Evolutionary conservation across 805 yeast species (phyloP), one percentile per base, ranked within the genome.

Genomic region (Sugiyamaella boreocaroliniensis): DNA sequence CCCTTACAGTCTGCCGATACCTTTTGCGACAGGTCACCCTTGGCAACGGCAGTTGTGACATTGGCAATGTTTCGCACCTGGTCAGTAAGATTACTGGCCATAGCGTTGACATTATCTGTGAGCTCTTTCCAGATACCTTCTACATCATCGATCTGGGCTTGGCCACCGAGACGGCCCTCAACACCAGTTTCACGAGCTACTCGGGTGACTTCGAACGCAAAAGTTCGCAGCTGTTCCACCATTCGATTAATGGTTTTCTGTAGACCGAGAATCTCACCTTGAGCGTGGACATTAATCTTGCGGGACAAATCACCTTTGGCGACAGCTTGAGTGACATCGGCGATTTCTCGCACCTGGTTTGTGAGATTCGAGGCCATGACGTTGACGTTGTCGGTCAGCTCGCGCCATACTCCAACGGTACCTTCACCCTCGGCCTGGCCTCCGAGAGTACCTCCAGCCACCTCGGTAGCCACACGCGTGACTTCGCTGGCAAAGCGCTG

Each of bases 111-210:
- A 61, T 87, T 87, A 67, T 87, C 96, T 1, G 95, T 83, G 44
- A 88, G 75, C 64, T 85, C 90, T 62, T 83, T 82, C 96, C 96
- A 87, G 53, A 86, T 86, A 51, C 96, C 96, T 59, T 84, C 86
- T 26, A 86, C 90, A 54, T 82, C 84, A 53, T 80, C 82, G 52
- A 85, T 83, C 55, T 81, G 77, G 1, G 95, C 95, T 67, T 87
- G 96, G 8, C 96, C 96, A 50, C 96, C 96, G 50, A 87, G 74
- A 48, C 88, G 78, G 57, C 96, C 96, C 60, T 86, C 86, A 15
- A 87, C 95, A 66, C 96, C 96, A 19, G 89, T 89, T 67, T 88
- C 95, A 54, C 93, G 76, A 1, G 95, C 92, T 11, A 87, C 95
- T 55, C 89, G 80, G 1, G 92, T 82, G 40, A 87, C 95, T 68